Evolutionary conservation across 2,329 filamentous ascomycete genomes (phyloP).

Genomic region (Aplosporella prunicola): DNA sequence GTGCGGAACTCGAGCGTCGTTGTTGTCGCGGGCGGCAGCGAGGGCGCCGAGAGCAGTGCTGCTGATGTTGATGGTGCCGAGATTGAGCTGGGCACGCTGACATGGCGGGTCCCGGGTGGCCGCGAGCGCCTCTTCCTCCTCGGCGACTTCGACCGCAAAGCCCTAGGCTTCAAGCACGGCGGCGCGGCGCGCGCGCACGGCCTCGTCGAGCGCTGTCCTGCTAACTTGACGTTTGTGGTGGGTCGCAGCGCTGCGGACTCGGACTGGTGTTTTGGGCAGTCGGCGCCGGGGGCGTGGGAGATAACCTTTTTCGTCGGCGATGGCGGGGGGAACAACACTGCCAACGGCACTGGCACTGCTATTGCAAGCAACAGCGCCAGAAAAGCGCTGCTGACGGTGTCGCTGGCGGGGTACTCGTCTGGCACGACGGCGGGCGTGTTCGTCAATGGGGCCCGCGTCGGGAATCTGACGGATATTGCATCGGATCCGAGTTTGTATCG

Average conservation of each 20-base stretch:
- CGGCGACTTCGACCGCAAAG: slow-evolving; percentile 40
- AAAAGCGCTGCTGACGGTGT: slow-evolving; percentile 32
- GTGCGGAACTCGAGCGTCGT: slow-evolving; percentile 33
- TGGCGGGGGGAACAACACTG: slow-evolving; percentile 20
- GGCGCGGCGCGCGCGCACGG: slow-evolving; percentile 38
- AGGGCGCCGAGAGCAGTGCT: neutral
- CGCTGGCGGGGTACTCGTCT: slow-evolving; percentile 37
- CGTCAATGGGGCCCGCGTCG: slow-evolving; percentile 33
- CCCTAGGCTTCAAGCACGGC: slow-evolving; percentile 36
- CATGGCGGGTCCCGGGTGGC: slow-evolving; percentile 30
- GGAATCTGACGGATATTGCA: slow-evolving; percentile 33
- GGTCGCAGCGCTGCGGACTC: slow-evolving; percentile 27
- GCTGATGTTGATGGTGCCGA: neutral
- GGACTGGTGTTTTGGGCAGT: slow-evolving; percentile 45
- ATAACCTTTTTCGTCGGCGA: slow-evolving; percentile 20
- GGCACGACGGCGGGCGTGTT: slow-evolving; percentile 33
- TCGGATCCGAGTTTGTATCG: slow-evolving; percentile 41
- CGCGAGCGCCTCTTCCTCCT: slow-evolving; percentile 40
- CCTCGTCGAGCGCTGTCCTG: slow-evolving; percentile 36
- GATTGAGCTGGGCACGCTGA: slow-evolving; percentile 29
- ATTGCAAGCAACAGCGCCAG: neutral
- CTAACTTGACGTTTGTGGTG: slow-evolving; percentile 37
- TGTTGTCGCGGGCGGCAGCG: slow-evolving; percentile 25
- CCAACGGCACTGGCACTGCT: neutral
- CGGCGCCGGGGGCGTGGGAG: slow-evolving; percentile 24